phyloP scores from a whole-genome alignment of 75 land plant species.

The Selaginella moellendorffii region DNA sequence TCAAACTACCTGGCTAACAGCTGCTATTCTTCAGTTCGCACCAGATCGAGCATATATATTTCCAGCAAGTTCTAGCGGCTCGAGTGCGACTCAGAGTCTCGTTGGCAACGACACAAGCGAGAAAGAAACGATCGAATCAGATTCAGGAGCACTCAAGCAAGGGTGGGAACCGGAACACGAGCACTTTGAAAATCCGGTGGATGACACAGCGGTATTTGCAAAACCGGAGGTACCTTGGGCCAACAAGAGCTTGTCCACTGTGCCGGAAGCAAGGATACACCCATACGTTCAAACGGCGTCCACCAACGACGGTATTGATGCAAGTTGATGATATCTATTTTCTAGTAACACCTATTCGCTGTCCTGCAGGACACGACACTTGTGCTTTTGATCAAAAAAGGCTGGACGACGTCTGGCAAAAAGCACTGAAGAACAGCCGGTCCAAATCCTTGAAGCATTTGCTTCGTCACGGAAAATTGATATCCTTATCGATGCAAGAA shows the following conservation, averaged over 20 bases:
- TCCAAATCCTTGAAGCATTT: background rate
- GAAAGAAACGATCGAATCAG: conserved; percentile 1
- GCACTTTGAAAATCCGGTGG: background rate
- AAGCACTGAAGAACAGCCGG: background rate
- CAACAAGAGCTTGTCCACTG: background rate
- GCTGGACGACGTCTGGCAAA: background rate
- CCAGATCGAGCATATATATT: conserved; percentile 51
- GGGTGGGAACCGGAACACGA: background rate
- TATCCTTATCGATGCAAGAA: background rate
- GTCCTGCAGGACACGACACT: background rate
- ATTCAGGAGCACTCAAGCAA: background rate
- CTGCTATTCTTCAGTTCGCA: conserved; percentile 65
- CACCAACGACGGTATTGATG: background rate
- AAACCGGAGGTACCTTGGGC: background rate
- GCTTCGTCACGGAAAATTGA: background rate
- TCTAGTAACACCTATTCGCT: no score
- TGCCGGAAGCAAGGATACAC: background rate
- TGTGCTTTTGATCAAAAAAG: background rate
- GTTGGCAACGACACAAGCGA: background rate
- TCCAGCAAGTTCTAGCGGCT: background rate
- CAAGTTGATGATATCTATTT: no score
- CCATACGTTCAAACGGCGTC: no score
- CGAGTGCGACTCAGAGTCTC: background rate
- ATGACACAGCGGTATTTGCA: background rate
- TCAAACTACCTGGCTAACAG: conserved; percentile 79